Base-by-base conservation (phyloP, 305 asterid species). In the Fraxinus paxiana region DNA sequence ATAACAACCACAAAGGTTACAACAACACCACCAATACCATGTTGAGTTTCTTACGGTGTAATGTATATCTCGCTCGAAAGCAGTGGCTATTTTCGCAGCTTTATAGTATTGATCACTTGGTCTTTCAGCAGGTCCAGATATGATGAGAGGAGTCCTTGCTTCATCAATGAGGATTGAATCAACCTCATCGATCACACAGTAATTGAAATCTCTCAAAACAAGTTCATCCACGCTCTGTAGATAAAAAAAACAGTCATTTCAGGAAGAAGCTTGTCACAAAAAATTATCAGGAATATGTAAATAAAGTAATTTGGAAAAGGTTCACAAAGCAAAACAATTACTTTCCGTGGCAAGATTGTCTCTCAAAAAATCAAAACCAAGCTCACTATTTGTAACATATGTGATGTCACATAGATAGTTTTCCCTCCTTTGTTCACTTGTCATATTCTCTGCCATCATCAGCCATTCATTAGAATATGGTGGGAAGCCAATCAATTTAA, bases 281-380 rank as follows among this genome's bases (percentile, higher is more conserved):
- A 78, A 79, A 67, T 81, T 63, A 65, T 77, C 77, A 83, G 46
- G 2, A 41, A 74, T 51, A 37, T 37, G 82, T 81, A 80, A 41
- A 79, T 75, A 81, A 73, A 77, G 41, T 30, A 77, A 74, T n/a
- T 10, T 71, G 31, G 63, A 56, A 81, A 86, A 80, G 81, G 79
- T 51, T 61, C 22, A 73, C 75, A 87, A 80, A 83, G 76, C 67
- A 76, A 86, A 84, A 83, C 71, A 87, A 86, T 86, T 89, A 91
- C 98, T 88, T 94, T 87, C 98, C 99, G 93, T 94, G 93, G 99
- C 97, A 89, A 96, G 98, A 87, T 94, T 96, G 79, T 96, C 99
- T 86, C 99, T 89, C 86, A 96, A 85, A 89, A 82, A 96, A 88
- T 96, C 99, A 90, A 94, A 96, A 56, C 98, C 99, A 86, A 96